Evolutionary conservation across 1,284 basidiomycete species (phyloP), one percentile per base, ranked within the genome.

Genomic region (Ceratobasidium theobromae): DNA sequence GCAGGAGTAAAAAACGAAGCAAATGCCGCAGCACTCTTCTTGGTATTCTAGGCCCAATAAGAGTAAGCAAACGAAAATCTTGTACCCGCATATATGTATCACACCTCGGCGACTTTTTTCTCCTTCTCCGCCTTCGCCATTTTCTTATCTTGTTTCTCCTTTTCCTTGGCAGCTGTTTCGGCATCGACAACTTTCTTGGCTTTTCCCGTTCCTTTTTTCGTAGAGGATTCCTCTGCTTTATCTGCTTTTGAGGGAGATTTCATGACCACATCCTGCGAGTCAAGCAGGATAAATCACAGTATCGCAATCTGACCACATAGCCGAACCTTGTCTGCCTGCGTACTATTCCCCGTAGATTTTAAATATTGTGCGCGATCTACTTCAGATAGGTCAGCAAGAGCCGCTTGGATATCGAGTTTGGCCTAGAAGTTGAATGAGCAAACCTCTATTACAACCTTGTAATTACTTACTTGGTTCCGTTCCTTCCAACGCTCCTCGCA

Each of bases 21-120:
- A 84, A 92, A 85, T 5, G 89, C 77, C 1, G 84, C 86, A n/a
- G 86, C 83, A 0, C 89, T 88, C 74, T 84, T 89, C 52, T 83
- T 81, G 60, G 87, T 84, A 0, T 84, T 81, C 69, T 71, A 45
- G 3, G n/a, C n/a, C n/a, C n/a, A n/a, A 25, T 16, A 14, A 41
- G 33, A 33, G 33, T 30, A 40, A 30, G 21, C 3, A 38, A 23
- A 3, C 14, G 2, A 41, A n/a, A 6, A 43, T 4, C 18, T 1
- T 12, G 18, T 45, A 21, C 9, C 9, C 43, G 18, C 4, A 2
- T 23, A 45, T 14, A 49, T 25, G 18, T 25, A 49, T 65, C 51
- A 45, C 41, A 72, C 70, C 69, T 88, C 86, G 60, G 84, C 83
- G 67, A 82, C 82, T 74, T 85, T 90, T 77, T 84, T 85, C 71